phyloP scores from a whole-genome alignment of 306 rosid species.

The Dalbergia cochinchinensis region DNA sequence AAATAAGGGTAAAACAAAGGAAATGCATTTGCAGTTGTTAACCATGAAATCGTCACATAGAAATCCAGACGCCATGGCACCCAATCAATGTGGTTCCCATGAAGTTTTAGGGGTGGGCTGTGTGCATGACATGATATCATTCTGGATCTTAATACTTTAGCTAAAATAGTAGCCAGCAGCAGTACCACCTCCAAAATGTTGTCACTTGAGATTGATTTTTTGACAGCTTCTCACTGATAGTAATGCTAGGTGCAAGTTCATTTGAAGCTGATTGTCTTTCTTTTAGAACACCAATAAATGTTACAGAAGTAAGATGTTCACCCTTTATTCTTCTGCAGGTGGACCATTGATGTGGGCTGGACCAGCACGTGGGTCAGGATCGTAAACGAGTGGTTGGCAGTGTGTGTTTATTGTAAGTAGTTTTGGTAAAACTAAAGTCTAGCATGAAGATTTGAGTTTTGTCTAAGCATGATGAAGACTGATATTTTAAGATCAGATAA shows the following conservation, averaged over 20 bases:
- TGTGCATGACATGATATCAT: slow-evolving; percentile 8
- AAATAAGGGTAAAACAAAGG: slow-evolving; percentile 1
- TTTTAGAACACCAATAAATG: slow-evolving; percentile 3
- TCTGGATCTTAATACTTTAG: slow-evolving; percentile 6
- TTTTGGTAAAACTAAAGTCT: background rate
- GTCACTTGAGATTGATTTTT: background rate
- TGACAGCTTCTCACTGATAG: background rate
- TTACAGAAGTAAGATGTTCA: background rate
- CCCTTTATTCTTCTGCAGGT: slow-evolving; percentile 58
- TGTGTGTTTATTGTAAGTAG: slow-evolving; percentile 88
- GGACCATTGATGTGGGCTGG: slow-evolving; percentile 99
- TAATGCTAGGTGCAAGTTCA: slow-evolving; percentile 22
- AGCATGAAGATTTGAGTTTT: slow-evolving; percentile 22
- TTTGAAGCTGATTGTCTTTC: slow-evolving; percentile 13
- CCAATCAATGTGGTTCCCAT: slow-evolving; percentile 25
- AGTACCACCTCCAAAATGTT: slow-evolving; percentile 16
- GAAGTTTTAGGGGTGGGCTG: slow-evolving; percentile 8
- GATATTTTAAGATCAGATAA: slow-evolving; percentile 8
- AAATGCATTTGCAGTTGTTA: slow-evolving; percentile 33
- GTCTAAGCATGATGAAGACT: slow-evolving; percentile 5
- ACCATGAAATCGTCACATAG: background rate
- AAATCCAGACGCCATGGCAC: slow-evolving; percentile 1
- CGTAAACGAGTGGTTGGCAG: slow-evolving; percentile 97
- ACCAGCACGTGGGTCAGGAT: slow-evolving; percentile 99
- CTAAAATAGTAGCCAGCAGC: slow-evolving; percentile 13